Evolutionary conservation across 306 rosid species (phyloP), one percentile per base, ranked within the genome.

Genomic region (Corylus americana): DNA sequence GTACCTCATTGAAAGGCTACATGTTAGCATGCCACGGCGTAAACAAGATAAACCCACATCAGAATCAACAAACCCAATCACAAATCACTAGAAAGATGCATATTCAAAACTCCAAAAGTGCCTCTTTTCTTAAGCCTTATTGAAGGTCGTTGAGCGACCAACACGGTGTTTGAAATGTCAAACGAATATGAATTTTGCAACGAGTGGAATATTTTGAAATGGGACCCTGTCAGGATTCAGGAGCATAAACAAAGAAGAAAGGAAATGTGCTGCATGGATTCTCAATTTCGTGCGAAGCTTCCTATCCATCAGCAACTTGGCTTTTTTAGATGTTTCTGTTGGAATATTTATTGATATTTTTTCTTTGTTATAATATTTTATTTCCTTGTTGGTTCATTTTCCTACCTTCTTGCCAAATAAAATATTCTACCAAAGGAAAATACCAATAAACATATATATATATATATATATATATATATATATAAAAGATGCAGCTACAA

Each of bases 261-360:
- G 50, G 16, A 37, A 11, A 55, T 51, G 25, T 51, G 67, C 39
- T 74, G 55, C 42, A 45, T 70, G 22, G 72, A 25, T 11, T 27
- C 62, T 37, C 17, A n/a, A 14, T 5, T 55, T 85, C 68, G 87
- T 64, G 12, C 71, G 91, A 82, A 87, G 50, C 76, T 82, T 80
- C 87, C 76, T 29, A 37, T 35, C 66, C 74, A n/a, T 49, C 61
- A 27, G 58, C 76, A 61, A 11, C 31, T 29, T 63, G 66, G 35
- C 29, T 22, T 8, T 58, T 58, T 10, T 22, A 17, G 20, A 55
- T 17, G 4, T 18, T 55, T n/a, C 7, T 5, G 9, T 18, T 3
- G 6, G 4, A 39, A 39, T 39, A 39, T 39, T 39, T 31, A 31
- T 31, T 31, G 35, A 31, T 31, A 31, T 31, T 31, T 31, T 29